Conservation (phyloP, 2,329 filamentous ascomycete species). For the Metarhizium humberi region DNA sequence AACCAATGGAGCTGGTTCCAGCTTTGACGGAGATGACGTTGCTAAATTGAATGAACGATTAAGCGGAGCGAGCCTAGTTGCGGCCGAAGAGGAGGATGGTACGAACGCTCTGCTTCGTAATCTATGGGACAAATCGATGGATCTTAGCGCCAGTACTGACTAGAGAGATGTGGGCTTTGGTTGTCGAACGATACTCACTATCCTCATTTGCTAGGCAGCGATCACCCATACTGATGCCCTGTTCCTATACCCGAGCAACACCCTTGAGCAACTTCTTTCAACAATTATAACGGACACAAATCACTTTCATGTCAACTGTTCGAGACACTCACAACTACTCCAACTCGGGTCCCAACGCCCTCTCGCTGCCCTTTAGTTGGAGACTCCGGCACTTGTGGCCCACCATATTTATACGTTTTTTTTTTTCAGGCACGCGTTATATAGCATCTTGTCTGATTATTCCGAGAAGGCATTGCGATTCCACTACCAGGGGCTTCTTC, state of each 20-base stretch:
- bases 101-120: slow-evolving; percentile 43
- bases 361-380: background rate
- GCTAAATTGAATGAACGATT: slow-evolving; percentile 29
- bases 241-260: background rate
- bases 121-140: slow-evolving; percentile 53
- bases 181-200: background rate
- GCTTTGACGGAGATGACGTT: slow-evolving; percentile 37
- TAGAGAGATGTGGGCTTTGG: slow-evolving; percentile 2
- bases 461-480: background rate
- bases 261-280: background rate
- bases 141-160: slow-evolving; percentile 42
- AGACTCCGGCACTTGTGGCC: background rate
- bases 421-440: background rate
- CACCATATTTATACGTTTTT: background rate
- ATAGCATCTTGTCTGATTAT: background rate
- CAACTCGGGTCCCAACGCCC: background rate
- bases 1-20: slow-evolving; percentile 31
- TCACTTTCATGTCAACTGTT: too few relatives aligned
- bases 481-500: background rate
- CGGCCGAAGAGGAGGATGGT: slow-evolving; percentile 40
- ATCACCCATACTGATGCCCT: too few relatives aligned
- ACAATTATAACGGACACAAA: too few relatives aligned
- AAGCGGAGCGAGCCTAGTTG: slow-evolving; percentile 40
- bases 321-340: background rate
- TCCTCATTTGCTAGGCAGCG: too few relatives aligned